phyloP scores from a whole-genome alignment of 208 protist species.

The Wallacemonas sp. region DNA sequence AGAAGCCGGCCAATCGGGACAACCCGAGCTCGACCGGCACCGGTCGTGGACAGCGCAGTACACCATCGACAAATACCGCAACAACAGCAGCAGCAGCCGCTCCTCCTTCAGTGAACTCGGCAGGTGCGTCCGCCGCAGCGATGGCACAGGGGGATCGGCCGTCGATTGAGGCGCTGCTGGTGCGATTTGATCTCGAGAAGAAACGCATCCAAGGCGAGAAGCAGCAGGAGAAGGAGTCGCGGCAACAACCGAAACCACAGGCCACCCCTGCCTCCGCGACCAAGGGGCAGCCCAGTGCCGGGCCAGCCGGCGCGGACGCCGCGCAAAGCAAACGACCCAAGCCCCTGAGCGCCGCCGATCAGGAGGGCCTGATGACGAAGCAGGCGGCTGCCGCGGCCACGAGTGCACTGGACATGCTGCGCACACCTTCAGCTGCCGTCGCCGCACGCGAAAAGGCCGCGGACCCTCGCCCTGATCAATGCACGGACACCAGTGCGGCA shows the following conservation, averaged over 20 bases:
- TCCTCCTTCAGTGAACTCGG: background rate
- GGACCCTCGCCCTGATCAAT: background rate
- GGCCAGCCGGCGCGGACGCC: conserved; percentile 1
- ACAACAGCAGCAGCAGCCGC: background rate
- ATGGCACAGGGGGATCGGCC: background rate
- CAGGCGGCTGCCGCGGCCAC: background rate
- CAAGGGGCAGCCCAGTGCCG: background rate
- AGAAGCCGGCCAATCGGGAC: too few relatives aligned
- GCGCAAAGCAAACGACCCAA: background rate
- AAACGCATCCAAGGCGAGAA: conserved; percentile 29
- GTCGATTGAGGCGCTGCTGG: conserved; percentile 44
- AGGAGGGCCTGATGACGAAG: background rate
- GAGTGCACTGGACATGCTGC: conserved; percentile 6
- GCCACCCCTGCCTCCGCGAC: background rate
- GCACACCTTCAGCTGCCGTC: background rate
- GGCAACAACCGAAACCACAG: background rate
- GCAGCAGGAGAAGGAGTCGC: background rate
- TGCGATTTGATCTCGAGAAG: conserved; percentile 57
- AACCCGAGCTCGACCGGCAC: too few relatives aligned
- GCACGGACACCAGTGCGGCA: too few relatives aligned
- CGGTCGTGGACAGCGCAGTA: too few relatives aligned
- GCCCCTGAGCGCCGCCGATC: conserved; percentile 1
- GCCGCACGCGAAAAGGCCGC: background rate
- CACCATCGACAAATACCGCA: background rate
- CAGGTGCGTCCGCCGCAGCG: background rate